Percentiles rank a stretch among this genome's conserved stretches.
phyloP scores from a whole-genome alignment of 257 asterid genomes.

The Haberlea rhodopensis region DNA sequence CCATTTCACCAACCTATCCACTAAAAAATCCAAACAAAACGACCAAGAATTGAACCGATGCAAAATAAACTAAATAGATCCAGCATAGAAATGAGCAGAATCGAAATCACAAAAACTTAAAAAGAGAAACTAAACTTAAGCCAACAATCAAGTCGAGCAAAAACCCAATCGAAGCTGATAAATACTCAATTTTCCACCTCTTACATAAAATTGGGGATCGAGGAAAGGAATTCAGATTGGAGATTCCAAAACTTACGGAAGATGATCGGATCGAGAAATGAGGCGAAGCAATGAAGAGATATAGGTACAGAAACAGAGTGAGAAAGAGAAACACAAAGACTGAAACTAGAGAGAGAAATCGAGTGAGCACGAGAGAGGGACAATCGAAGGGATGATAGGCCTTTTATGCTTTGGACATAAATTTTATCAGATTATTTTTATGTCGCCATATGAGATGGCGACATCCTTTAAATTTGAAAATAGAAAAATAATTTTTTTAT shows the following conservation, averaged over 20 bases:
- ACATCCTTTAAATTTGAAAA: no score
- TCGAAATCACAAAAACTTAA: slow-evolving; percentile 18
- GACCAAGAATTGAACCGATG: slow-evolving; percentile 15
- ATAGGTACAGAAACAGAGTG: slow-evolving; percentile 29
- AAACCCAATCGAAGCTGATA: slow-evolving; percentile 20
- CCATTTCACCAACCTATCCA: slow-evolving; percentile 15
- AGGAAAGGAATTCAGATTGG: slow-evolving; percentile 17
- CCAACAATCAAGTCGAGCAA: slow-evolving; percentile 22
- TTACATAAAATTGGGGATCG: slow-evolving; percentile 34
- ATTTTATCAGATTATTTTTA: no score
- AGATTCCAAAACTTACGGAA: slow-evolving; percentile 41
- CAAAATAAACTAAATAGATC: background rate
- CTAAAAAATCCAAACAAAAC: slow-evolving; percentile 21
- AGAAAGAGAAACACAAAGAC: slow-evolving; percentile 36
- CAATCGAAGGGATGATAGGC: slow-evolving; percentile 10
- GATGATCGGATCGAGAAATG: slow-evolving; percentile 40
- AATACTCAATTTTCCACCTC: slow-evolving; percentile 20
- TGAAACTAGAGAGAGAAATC: slow-evolving; percentile 32
- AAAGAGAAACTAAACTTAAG: slow-evolving; percentile 21
- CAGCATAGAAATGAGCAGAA: slow-evolving; percentile 7
- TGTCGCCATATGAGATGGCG: no score
- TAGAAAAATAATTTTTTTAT: no score
- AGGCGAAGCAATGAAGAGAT: slow-evolving; percentile 22
- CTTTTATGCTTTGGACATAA: no score
- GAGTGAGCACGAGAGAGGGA: slow-evolving; percentile 23